Evolutionary conservation across 345 rosid genomes (phyloP), one percentile per base, ranked within the genome.

Genomic region (Linum usitatissimum): DNA sequence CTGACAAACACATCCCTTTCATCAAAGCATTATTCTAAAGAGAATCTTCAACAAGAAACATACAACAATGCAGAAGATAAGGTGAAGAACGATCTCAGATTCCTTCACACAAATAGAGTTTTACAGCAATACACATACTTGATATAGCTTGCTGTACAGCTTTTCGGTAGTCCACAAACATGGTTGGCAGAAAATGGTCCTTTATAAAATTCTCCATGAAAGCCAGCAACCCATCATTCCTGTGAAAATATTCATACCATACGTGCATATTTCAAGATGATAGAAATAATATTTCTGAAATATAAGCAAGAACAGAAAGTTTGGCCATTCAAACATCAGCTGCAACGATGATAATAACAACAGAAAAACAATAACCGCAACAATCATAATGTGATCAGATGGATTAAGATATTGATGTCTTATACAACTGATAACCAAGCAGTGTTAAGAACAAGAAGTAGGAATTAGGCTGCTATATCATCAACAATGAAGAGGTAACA

Each of bases 91-190:
- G 51, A 9, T 15, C 10, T 10, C 14, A 10, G 14, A 15, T 0
- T 13, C 51, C 51, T 45, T 45, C 15, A 45, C 14, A 13, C 51
- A 45, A 15, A 15, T 13, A 10, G 31, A 61, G 18, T 18, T 7
- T 38, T 23, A 28, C 23, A 62, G 56, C 30, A 57, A 64, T 45
- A 62, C 75, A 80, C 87, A 79, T 85, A 69, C 99, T 90, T 80
- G 99, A 90, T 86, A 93, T 93, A 65, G 99, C 99, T 78, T 90
- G 97, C 64, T 93, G 99, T 66, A 93, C 96, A 45, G 94, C 89
- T 79, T 93, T 93, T 61, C 99, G 83, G 68, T 93, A 93, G 76
- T 93, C 99, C 68, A 87, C 97, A 71, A 90, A 90, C 92, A 93
- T 86, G 36, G 97, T 87, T 59, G 99, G 99, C 59, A 90, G 77